Evolutionary conservation across 345 rosid genomes (phyloP).

Genomic region (Sapria himalayana): DNA sequence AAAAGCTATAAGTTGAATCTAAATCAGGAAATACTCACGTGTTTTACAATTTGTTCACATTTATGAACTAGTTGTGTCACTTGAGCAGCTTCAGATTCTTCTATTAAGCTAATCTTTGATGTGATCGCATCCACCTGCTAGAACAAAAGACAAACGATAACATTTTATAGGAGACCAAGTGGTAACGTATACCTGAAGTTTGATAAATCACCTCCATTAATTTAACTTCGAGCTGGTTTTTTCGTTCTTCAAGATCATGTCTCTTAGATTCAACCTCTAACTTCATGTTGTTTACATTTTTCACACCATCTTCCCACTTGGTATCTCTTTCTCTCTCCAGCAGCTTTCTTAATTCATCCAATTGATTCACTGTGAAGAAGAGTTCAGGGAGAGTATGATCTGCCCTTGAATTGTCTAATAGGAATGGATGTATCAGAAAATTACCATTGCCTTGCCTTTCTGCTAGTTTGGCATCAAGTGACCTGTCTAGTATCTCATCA

Average conservation of each 20-base stretch:
- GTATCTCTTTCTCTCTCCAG: slow-evolving; percentile 37
- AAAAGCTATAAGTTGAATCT: too few relatives aligned
- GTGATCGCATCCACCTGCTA: slow-evolving; percentile 48
- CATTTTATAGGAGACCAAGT: not conserved
- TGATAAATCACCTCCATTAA: slow-evolving; percentile 36
- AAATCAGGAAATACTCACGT: too few relatives aligned
- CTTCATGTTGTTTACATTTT: slow-evolving; percentile 28
- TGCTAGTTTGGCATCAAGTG: slow-evolving; percentile 51
- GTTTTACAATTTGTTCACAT: slow-evolving; percentile 42
- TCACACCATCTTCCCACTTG: slow-evolving; percentile 30
- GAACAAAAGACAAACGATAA: not conserved
- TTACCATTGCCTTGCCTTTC: slow-evolving; percentile 56
- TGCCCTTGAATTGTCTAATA: too few relatives aligned
- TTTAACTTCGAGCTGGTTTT: slow-evolving; percentile 48
- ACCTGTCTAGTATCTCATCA: slow-evolving; percentile 39
- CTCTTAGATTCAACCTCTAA: slow-evolving; percentile 39
- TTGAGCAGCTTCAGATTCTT: slow-evolving; percentile 42
- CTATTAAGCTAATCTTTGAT: slow-evolving; percentile 25
- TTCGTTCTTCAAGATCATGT: slow-evolving; percentile 48
- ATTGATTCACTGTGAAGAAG: slow-evolving; percentile 33
- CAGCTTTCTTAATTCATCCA: slow-evolving; percentile 29
- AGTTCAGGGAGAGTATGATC: not conserved
- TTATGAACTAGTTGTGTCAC: slow-evolving; percentile 26
- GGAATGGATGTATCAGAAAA: too few relatives aligned
- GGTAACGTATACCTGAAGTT: not conserved